Percentiles rank a stretch among this genome's conserved stretches.
Evolutionary conservation across 352 stramenopile genomes (phyloP).

Genomic region (Pythium grandisporangium): DNA sequence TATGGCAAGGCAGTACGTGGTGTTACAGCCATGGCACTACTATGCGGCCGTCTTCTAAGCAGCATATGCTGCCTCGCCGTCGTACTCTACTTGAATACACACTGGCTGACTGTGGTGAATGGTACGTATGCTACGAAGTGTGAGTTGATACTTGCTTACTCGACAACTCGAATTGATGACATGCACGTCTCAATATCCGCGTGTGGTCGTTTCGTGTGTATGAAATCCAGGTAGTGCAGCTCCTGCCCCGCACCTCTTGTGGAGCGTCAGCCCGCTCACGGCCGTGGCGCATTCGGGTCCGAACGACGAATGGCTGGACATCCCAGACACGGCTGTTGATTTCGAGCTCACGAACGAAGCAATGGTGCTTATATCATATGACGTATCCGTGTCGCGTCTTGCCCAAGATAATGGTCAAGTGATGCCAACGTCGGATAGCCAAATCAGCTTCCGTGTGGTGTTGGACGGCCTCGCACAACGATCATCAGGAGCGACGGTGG

Average conservation of each 20-base stretch:
- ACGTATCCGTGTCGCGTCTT: slow-evolving; percentile 49
- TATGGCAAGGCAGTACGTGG: no score
- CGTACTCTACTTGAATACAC: no score
- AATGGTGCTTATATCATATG: slow-evolving; percentile 57
- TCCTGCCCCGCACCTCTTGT: slow-evolving; percentile 41
- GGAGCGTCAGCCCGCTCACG: slow-evolving; percentile 47
- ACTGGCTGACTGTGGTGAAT: no score
- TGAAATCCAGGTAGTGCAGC: slow-evolving; percentile 1
- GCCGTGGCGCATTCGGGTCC: slow-evolving; percentile 6
- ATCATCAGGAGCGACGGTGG: slow-evolving; percentile 52
- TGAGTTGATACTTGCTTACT: no score
- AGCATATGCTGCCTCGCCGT: no score
- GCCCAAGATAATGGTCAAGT: slow-evolving; percentile 4
- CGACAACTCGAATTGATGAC: no score
- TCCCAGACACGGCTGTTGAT: slow-evolving; percentile 34
- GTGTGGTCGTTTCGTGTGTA: no score
- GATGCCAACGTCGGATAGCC: slow-evolving; percentile 18
- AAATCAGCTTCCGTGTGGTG: slow-evolving; percentile 52
- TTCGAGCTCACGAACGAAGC: slow-evolving; percentile 50
- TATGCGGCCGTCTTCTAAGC: no score
- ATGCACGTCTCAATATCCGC: no score
- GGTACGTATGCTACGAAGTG: no score
- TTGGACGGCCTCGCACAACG: slow-evolving; percentile 49
- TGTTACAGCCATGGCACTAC: no score
- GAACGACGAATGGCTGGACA: slow-evolving; percentile 38